Evolutionary conservation across 352 stramenopile species (phyloP).

Genomic region (Globisporangium nagaii): DNA sequence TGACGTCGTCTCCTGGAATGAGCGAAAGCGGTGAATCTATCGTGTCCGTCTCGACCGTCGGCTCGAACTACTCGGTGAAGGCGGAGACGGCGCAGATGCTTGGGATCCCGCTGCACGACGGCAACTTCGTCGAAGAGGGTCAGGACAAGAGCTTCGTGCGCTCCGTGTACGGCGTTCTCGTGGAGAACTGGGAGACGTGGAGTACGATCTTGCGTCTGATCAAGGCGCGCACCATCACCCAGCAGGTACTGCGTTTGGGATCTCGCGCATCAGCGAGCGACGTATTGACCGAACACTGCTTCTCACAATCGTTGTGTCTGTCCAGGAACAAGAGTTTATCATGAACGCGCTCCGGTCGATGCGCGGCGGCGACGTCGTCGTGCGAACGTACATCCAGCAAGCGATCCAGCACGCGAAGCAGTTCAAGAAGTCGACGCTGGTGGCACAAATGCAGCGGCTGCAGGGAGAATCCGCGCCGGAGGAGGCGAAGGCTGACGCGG

Average conservation of each 20-base stretch:
- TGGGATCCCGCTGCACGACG: constrained; percentile 70
- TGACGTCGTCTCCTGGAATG: constrained; percentile 54
- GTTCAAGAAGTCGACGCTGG: constrained; percentile 65
- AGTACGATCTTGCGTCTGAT: constrained; percentile 80
- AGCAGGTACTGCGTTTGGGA: constrained; percentile 36
- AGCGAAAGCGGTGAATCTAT: constrained; percentile 59
- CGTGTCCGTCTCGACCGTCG: constrained; percentile 49
- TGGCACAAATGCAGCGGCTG: constrained; percentile 39
- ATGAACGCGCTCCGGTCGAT: constrained; percentile 63
- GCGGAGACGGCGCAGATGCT: constrained; percentile 71
- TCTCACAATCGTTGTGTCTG: constrained; percentile 3
- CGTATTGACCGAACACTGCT: too few species aligned
- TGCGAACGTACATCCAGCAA: constrained; percentile 69
- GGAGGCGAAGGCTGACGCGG: constrained; percentile 31
- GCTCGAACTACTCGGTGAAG: constrained; percentile 76
- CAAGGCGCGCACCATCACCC: constrained; percentile 58
- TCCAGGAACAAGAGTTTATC: constrained; percentile 76
- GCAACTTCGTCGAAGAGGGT: constrained; percentile 42
- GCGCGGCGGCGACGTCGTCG: constrained; percentile 53
- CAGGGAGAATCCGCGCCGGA: constrained; percentile 43
- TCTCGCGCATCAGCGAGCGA: too few species aligned
- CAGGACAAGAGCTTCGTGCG: constrained; percentile 56
- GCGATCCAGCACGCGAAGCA: constrained; percentile 52
- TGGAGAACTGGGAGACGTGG: constrained; percentile 82
- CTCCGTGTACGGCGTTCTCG: constrained; percentile 69